These are phyloP conservation scores for Triticum timopheevii DNA, from an alignment of 176 grass and related monocot genomes.

Conservation along the genomic window DNA sequence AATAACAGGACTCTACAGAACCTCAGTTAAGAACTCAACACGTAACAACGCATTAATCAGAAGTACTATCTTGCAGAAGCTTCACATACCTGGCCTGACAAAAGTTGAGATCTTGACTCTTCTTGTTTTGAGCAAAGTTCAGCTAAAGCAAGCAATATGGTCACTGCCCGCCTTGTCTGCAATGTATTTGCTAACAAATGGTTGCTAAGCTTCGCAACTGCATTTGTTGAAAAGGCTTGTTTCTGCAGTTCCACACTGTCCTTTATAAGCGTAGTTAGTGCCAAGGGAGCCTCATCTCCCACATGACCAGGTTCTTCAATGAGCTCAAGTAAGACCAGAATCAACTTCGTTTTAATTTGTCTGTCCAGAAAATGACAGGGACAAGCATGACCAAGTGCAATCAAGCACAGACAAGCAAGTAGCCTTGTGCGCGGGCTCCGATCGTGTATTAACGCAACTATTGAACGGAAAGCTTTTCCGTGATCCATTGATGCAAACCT, in stretches of 20 bases:
- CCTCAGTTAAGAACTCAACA: not conserved
- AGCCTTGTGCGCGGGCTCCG: constrained; percentile 84
- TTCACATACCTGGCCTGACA: constrained; percentile 47
- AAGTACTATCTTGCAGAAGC: not conserved
- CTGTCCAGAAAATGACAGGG: constrained; percentile 67
- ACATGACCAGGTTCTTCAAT: constrained; percentile 76
- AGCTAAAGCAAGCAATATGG: constrained; percentile 85
- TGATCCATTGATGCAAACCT: constrained; percentile 74
- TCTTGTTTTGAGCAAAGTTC: constrained; percentile 93
- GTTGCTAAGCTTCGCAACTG: constrained; percentile 73
- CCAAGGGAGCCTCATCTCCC: constrained; percentile 90
- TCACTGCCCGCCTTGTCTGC: constrained; percentile 64
- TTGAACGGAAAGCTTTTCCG: constrained; percentile 75
- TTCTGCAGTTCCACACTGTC: constrained; percentile 90
- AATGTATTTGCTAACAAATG: constrained; percentile 57
- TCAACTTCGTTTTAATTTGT: constrained; percentile 89
- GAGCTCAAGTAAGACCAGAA: constrained; percentile 86
- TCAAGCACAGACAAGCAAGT: constrained; percentile 88
- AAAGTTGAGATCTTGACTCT: constrained; percentile 80
- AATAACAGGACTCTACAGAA: constrained; percentile 18
- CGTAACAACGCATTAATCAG: not conserved
- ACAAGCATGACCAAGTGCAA: constrained; percentile 69
- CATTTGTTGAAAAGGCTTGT: constrained; percentile 70
- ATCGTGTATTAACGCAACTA: constrained; percentile 71
- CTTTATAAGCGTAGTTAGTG: constrained; percentile 77